Base-by-base conservation (phyloP, 495 filamentous ascomycete species). In the Penicillium tannophilum region DNA sequence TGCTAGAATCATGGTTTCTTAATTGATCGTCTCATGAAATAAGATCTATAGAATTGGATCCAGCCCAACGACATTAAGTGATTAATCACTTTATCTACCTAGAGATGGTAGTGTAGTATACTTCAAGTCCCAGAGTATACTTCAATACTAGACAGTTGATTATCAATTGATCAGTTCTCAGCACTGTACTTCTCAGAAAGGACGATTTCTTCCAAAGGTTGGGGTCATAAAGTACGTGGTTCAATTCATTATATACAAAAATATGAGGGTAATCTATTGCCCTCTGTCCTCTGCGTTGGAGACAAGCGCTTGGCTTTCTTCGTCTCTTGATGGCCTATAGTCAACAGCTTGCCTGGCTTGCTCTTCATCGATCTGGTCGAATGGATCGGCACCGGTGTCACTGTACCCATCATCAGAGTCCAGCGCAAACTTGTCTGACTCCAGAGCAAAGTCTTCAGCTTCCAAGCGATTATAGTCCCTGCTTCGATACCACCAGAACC, bases 361-460 rank as follows among this genome's bases (percentile, higher is more conserved):
- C 2, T 46, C 10, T 20, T 20, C 46, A 31, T 14, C 42, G 48
- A n/a, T 4, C 28, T 39, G n/a, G 6, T 36, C 4, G 44, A 23
- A 23, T 23, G 36, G 55, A 49, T 60, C 41, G 14, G 30, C 43
- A 43, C 44, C 52, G 16, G 31, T 39, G 6, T 59, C 58, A 10
- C 24, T 39, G 26, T 49, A 52, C 16, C 56, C 31, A 11, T 51
- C 39, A 10, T 55, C 58, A 35, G 46, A 49, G 6, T n/a, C 46
- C 10, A 49, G 16, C 9, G 46, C 46, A 49, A 49, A 49, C 26
- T 59, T 41, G 6, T 52, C 49, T 12, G 26, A 20, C 0, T 35
- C 62, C 28, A 64, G 43, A 41, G 51, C 63, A 36, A 66, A 66
- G 36, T 66, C 63, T 11, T 48, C 60, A 1, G 50, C 36, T 16